Base-by-base conservation (phyloP, 306 rosid genomes). In the Parietaria judaica region DNA sequence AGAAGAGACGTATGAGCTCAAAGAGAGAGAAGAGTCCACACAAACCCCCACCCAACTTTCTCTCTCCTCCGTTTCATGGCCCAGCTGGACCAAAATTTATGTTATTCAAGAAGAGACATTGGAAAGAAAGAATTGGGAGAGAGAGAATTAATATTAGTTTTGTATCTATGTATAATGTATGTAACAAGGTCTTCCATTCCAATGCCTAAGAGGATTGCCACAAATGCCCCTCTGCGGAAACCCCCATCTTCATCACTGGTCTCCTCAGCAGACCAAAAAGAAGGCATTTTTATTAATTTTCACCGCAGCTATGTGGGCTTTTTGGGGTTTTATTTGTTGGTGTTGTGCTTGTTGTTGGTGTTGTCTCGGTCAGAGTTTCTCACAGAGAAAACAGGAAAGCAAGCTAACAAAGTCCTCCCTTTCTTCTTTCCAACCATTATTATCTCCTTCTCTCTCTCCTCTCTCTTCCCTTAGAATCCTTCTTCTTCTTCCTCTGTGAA, bases 301-400 rank as follows among this genome's bases (percentile, higher is more conserved):
- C 90, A 84, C 95, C 94, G 90, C 82, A 59, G 87, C 87, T 86
- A 86, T 84, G 97, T 88, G 96, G 96, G 86, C 99, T 83, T 85
- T 86, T 94, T 84, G 74, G 79, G 88, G 84, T 70, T 81, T 83
- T 71, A 34, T 38, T 50, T 15, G 15, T 11, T 54, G 58, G 11
- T 56, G 60, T 56, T 49, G 86, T 85, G 9, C 8, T 34, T 56
- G n/a, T 56, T 56, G 60, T 35, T 54, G 58, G 35, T 36, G 60
- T 56, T 44, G 86, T 85, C 88, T 83, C 31, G 95, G 91, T 94
- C 97, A 86, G 94, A 94, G 84, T 72, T 89, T 81, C 39, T 56
- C 86, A 82, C 85, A 92, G 86, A 86, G 88, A 84, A 88, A 88
- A 84, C 89, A 84, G 84, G 86, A 83, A 86, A 79, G 74, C 91